These are phyloP conservation scores for Suhomyces ambrosiae DNA, from an alignment of 1,139 yeast species.

Conservation along the genomic window DNA sequence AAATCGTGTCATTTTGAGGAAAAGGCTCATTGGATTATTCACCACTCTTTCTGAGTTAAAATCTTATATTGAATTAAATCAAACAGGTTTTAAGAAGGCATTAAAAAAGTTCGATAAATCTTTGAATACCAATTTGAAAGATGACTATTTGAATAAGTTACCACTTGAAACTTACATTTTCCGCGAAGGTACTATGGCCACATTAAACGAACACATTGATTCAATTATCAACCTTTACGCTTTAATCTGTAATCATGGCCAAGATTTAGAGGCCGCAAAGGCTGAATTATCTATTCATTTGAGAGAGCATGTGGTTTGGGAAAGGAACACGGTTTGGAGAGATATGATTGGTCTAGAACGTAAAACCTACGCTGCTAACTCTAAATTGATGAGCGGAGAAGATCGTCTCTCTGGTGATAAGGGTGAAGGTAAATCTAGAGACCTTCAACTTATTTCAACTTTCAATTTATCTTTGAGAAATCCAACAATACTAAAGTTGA, in stretches of 20 bases:
- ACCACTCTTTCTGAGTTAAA: constrained; percentile 66
- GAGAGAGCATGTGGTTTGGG: constrained; percentile 77
- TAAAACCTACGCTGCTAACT: constrained; percentile 39
- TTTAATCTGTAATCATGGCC: constrained; percentile 43
- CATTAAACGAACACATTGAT: constrained; percentile 27
- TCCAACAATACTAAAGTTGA: constrained; percentile 50
- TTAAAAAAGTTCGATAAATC: constrained; percentile 72
- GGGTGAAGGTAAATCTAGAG: constrained; percentile 15
- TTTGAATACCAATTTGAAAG: constrained; percentile 45
- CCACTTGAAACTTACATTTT: constrained; percentile 39
- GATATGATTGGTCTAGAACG: constrained; percentile 43
- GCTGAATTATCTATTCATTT: constrained; percentile 59
- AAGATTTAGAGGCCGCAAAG: constrained; percentile 45
- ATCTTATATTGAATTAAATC: constrained; percentile 65
- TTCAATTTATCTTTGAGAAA: constrained; percentile 43
- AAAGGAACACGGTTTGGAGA: constrained; percentile 72
- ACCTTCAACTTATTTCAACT: constrained; percentile 12
- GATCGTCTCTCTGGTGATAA: constrained; percentile 17
- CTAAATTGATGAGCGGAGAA: constrained; percentile 19
- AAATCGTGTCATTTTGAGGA: constrained; percentile 54
- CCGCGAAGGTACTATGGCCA: constrained; percentile 25
- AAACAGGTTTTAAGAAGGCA: constrained; percentile 68
- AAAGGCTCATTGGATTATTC: constrained; percentile 56
- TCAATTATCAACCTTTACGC: constrained; percentile 42
- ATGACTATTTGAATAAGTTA: constrained; percentile 36